Base-by-base conservation (phyloP, 257 asterid species). In the Dorcoceras hygrometricum region DNA sequence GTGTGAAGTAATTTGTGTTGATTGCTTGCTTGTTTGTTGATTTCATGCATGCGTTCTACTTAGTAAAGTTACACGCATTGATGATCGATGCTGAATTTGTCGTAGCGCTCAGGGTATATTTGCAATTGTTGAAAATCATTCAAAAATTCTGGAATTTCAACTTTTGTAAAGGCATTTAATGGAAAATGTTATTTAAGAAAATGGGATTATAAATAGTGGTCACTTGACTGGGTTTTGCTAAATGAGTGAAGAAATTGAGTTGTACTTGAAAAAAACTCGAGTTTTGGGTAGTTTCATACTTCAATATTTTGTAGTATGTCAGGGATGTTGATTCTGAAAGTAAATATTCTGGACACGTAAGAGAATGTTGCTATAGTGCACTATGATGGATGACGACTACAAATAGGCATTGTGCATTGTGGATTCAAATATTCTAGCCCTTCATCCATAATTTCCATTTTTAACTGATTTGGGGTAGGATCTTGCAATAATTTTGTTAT, bases 401-500 rank as follows among this genome's bases (percentile, higher is more conserved):
- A 59, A 46, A 65, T 5, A 59, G 16, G 48, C 24, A 53, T 20
- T 25, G 2, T 29, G 11, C 18, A 2, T 39, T 12, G n/a, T 39
- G 50, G 18, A 39, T 11, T 34, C 25, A 28, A 12, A 28, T 12
- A 19, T 59, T 59, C 16, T 59, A 36, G 8, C 26, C 46, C 46
- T 16, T 43, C 59, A 69, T 54, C 43, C 28, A 43, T 58, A 26
- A 4, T 54, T 50, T 56, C 54, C 51, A 26, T 26, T 26, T 36
- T 59, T 53, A 23, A 36, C 34, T 69, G 71, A 27, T 66, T 57
- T 73, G 18, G 8, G 70, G 43, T 46, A 31, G 70, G 14, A 67
- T 51, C 65, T 63, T 62, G 69, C 43, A 58, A 62, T 27, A 29
- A 29, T n/a, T 59, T 62, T 69, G 23, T 69, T 60, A 56, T 25